Evolutionary conservation across 345 rosid genomes (phyloP), one percentile per base, ranked within the genome.

Genomic region (Erodium maritimum): DNA sequence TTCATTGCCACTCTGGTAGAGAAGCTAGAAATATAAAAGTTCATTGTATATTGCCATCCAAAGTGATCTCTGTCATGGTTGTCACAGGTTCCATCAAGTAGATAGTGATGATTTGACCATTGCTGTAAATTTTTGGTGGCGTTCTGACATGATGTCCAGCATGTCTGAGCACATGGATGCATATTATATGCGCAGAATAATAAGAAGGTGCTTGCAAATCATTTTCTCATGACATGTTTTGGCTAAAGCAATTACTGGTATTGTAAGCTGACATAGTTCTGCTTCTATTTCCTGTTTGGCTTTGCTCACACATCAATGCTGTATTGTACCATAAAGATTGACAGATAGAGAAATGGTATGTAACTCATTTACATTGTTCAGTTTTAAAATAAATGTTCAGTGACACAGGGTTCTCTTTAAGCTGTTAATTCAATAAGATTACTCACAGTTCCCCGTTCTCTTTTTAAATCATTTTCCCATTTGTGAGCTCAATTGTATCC

Each of bases 51-150:
- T 9, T 42, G 6, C 14, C 48, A 42, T 42, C 48, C 2, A 3
- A 0, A 16, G 48, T 42, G 48, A 42, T 3, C 17, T 13, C 12
- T 42, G 2, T 42, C 17, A 10, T 65, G 53, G 50, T 66, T 69
- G 70, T 64, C 71, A 42, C 79, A 88, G 98, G 95, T 91, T 82
- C 61, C 96, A 91, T 71, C 89, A 86, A 72, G 79, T 88, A 25
- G 93, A 88, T 71, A 91, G 96, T 55, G 80, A 78, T 60, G 84
- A 83, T 68, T 70, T 91, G 75, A 91, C 87, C 23, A 72, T 86
- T 50, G 95, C 87, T 50, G 85, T 86, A 71, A 84, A 91, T 74
- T 84, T 86, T 79, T 88, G 96, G 93, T 88, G 98, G 94, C 79
- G 50, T 60, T 93, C 48, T 14, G 14, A 42, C 17, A 42, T 42